These are phyloP conservation scores for Adansonia rubrostipa DNA, from an alignment of 441 rosid genomes.

Conservation along the genomic window DNA sequence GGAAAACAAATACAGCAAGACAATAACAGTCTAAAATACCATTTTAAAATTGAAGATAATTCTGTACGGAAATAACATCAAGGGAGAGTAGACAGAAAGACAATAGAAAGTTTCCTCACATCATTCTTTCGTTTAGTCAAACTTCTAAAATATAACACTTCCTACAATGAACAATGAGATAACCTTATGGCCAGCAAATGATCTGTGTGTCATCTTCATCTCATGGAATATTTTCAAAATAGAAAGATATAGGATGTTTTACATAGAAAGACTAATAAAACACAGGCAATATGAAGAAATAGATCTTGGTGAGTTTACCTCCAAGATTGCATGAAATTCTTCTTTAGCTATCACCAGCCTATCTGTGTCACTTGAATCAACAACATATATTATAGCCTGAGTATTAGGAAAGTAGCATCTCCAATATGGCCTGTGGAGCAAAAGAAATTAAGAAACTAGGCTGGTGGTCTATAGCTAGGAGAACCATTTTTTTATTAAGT, in stretches of 20 bases:
- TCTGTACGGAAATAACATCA: neutral
- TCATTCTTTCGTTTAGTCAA: neutral
- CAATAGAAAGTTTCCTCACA: neutral
- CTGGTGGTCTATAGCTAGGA: slow-evolving; percentile 13
- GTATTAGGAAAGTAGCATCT: slow-evolving; percentile 97
- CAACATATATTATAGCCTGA: slow-evolving; percentile 91
- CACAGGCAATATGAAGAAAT: neutral
- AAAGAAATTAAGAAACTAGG: slow-evolving; percentile 19
- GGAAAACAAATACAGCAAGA: neutral
- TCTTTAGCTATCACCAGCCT: slow-evolving; percentile 85
- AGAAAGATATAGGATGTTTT: neutral
- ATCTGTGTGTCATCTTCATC: neutral
- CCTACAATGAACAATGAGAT: neutral
- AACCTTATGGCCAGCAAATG: neutral
- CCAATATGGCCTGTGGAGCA: slow-evolving; percentile 86
- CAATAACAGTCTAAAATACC: neutral
- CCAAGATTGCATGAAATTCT: slow-evolving; percentile 91
- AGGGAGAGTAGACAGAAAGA: neutral
- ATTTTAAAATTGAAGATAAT: neutral
- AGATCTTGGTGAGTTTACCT: slow-evolving; percentile 51
- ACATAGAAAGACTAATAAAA: neutral
- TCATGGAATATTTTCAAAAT: neutral
- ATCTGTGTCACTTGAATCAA: slow-evolving; percentile 94
- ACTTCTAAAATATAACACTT: neutral
- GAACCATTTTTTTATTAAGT: neutral